phyloP scores from a whole-genome alignment of 208 protist species.

The Leishmania guyanensis region DNA sequence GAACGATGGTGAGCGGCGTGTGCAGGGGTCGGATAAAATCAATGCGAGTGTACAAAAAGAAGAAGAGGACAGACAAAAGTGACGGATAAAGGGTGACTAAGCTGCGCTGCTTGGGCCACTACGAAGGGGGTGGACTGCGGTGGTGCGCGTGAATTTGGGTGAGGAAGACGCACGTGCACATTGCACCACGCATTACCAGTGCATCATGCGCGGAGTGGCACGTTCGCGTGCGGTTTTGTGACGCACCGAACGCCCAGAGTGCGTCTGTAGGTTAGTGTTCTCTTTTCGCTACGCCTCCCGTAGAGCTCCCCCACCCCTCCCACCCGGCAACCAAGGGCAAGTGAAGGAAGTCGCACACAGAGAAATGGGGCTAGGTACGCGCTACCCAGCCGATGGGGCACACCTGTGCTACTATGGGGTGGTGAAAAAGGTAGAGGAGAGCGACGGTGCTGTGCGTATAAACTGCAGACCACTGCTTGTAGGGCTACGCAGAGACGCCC shows the following conservation, averaged over 20 bases:
- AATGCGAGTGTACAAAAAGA: neutral
- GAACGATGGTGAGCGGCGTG: neutral
- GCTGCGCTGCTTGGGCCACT: neutral
- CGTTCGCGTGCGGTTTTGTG: neutral
- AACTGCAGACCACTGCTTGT: no score
- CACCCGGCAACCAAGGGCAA: neutral
- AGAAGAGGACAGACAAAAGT: neutral
- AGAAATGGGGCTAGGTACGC: neutral
- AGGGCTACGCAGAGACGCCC: constrained; percentile 4
- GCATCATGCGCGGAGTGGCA: neutral
- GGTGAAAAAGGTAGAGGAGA: neutral
- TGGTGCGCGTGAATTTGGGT: neutral
- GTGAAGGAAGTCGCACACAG: neutral
- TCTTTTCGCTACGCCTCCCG: neutral
- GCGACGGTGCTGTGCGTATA: no score
- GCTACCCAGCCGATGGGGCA: neutral
- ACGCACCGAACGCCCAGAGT: no score
- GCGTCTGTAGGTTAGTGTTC: neutral
- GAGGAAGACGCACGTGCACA: neutral
- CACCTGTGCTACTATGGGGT: no score
- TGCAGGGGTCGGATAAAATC: no score
- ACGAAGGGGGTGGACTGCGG: no score
- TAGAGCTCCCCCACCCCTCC: neutral
- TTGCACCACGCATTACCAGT: neutral
- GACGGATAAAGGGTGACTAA: neutral